These are phyloP conservation scores for Hylodesmum podocarpum DNA, from an alignment of 306 rosid genomes.

Conservation along the genomic window DNA sequence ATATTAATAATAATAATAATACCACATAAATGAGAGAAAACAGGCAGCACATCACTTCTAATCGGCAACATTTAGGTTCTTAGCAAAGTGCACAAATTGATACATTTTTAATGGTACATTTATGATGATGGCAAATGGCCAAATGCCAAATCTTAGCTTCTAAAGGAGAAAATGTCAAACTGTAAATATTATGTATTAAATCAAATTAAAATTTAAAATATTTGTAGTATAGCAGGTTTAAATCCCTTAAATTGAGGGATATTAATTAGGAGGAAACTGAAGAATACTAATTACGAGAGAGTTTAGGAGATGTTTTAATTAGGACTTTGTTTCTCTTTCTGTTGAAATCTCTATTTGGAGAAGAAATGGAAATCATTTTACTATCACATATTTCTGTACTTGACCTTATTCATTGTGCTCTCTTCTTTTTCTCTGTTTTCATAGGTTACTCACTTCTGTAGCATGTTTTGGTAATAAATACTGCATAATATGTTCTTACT, in stretches of 20 bases:
- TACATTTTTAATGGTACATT: background rate
- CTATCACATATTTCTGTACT: background rate
- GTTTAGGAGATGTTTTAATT: no score
- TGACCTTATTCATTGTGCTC: background rate
- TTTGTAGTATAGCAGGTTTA: no score
- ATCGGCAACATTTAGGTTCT: slow-evolving; percentile 17
- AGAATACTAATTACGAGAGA: no score
- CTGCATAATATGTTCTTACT: background rate
- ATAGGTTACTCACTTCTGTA: background rate
- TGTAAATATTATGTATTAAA: no score
- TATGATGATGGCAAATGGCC: background rate
- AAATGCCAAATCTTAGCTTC: slow-evolving; percentile 24
- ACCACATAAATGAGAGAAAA: background rate
- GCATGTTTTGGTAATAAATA: background rate
- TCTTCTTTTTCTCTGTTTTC: background rate
- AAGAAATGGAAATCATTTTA: no score
- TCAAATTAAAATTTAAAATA: no score
- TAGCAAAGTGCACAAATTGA: background rate
- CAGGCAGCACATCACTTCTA: background rate
- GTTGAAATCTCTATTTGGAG: no score
- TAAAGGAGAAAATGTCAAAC: background rate
- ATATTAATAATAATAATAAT: background rate
- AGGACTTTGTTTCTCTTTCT: no score
- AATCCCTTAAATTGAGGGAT: no score
- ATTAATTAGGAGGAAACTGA: no score